Evolutionary conservation across 1,284 basidiomycete species (phyloP).

Genomic region (Pulveroboletus sp.): DNA sequence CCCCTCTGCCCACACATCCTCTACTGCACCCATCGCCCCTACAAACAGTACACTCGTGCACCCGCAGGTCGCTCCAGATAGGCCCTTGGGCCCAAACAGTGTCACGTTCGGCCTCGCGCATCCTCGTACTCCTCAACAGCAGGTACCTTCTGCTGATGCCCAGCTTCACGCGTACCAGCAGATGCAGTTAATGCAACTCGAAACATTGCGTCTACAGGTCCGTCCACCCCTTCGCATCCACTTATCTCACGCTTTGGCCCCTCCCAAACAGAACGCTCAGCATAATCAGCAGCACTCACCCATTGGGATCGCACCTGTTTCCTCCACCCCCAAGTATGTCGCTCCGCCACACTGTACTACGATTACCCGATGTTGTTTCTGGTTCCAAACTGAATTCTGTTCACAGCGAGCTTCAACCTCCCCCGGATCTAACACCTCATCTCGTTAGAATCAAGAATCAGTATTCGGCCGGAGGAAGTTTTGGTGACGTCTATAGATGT

Average conservation of each 20-base stretch:
- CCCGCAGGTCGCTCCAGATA: slow-evolving; percentile 48
- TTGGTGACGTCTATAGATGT: slow-evolving; percentile 24
- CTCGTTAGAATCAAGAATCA: not conserved
- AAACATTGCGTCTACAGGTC: slow-evolving; percentile 77
- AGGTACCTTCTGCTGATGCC: slow-evolving; percentile 42
- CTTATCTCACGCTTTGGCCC: not conserved
- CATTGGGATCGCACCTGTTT: no score
- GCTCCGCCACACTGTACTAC: no score
- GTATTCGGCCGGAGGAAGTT: slow-evolving; percentile 9
- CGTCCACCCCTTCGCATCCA: slow-evolving; percentile 24
- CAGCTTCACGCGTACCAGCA: slow-evolving; percentile 61
- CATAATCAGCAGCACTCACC: slow-evolving; percentile 43
- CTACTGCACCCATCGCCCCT: slow-evolving; percentile 72
- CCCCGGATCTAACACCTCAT: slow-evolving; percentile 14
- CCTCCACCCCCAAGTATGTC: no score
- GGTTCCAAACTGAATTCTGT: no score
- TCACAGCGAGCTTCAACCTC: not conserved
- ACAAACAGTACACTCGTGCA: slow-evolving; percentile 62
- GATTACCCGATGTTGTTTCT: no score
- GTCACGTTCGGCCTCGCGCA: slow-evolving; percentile 54
- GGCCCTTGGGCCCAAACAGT: slow-evolving; percentile 57
- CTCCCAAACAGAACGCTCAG: slow-evolving; percentile 32
- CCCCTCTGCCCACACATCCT: no score
- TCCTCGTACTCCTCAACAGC: slow-evolving; percentile 39
- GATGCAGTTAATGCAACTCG: slow-evolving; percentile 80